Evolutionary conservation across 2,329 filamentous ascomycete species (phyloP).

Genomic region (Cladosporium velox): DNA sequence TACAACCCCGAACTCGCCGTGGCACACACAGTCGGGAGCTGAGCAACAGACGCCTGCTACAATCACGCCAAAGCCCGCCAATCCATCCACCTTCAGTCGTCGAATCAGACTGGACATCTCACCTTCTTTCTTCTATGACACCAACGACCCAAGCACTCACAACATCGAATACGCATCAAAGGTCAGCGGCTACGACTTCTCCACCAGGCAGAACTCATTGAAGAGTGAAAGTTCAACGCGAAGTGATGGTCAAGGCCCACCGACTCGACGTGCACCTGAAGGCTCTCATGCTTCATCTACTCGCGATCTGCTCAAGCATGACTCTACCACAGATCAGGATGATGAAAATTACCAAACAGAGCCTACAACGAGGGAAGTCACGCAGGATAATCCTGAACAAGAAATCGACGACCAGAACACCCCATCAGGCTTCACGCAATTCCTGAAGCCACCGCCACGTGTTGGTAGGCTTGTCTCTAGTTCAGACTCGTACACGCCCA

Average conservation of each 20-base stretch:
- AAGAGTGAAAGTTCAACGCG: conserved; percentile 21
- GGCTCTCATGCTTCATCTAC: conserved; percentile 8
- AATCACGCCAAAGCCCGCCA: conserved; percentile 32
- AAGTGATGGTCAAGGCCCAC: conserved; percentile 1
- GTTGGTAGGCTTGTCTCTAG: conserved; percentile 69
- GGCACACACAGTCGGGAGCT: neutral
- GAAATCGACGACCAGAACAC: neutral
- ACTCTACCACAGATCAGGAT: conserved; percentile 15
- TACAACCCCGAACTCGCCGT: conserved; percentile 39
- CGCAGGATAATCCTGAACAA: neutral
- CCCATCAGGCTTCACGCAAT: conserved; percentile 23
- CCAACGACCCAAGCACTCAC: conserved; percentile 47
- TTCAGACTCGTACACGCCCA: conserved; percentile 54
- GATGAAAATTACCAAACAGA: conserved; percentile 15
- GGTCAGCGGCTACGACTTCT: conserved; percentile 49
- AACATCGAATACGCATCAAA: conserved; percentile 49
- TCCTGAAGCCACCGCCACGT: conserved; percentile 43
- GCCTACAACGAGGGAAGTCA: neutral
- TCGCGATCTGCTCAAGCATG: conserved; percentile 14
- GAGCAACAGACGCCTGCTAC: conserved; percentile 33
- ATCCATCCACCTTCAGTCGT: conserved; percentile 40
- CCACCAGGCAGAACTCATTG: conserved; percentile 29
- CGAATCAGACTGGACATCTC: conserved; percentile 48
- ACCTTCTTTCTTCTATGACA: conserved; percentile 48
- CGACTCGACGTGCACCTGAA: neutral